Conservation (phyloP, 2,329 filamentous ascomycete genomes). For the Claviceps paspali region DNA sequence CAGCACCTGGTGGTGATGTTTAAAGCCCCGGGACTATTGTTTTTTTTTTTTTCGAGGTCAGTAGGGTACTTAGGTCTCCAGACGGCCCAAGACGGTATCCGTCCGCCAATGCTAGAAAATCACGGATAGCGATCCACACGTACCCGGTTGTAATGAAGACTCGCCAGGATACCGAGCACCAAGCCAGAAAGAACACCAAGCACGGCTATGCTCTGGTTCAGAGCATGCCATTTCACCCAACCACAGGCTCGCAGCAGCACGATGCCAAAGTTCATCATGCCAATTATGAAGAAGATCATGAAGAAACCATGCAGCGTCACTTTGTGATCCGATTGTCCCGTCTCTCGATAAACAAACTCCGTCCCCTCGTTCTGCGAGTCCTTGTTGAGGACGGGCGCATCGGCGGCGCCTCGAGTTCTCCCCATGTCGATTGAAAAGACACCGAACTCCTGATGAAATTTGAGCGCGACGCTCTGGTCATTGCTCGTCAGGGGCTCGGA, state of each 20-base stretch:
- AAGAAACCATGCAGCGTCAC: constrained; percentile 30
- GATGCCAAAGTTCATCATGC: constrained; percentile 40
- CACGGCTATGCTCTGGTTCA: constrained; percentile 35
- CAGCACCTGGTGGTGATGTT: constrained; percentile 40
- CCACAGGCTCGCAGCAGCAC: constrained; percentile 35
- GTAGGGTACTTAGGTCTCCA: not conserved
- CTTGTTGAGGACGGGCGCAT: constrained; percentile 24
- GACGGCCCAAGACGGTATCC: not conserved
- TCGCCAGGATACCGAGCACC: constrained; percentile 36
- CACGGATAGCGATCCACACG: not conserved
- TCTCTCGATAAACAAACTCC: constrained; percentile 15
- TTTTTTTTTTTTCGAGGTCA: not conserved
- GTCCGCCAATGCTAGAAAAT: not conserved
- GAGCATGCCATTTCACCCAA: constrained; percentile 37
- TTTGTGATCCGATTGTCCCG: constrained; percentile 21
- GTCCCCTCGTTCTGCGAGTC: constrained; percentile 21
- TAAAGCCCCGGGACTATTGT: constrained; percentile 34
- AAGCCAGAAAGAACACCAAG: constrained; percentile 33
- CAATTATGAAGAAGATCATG: constrained; percentile 41
- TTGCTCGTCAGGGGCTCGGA: constrained; percentile 27
- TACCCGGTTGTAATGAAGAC: constrained; percentile 39
- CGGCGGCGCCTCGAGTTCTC: constrained; percentile 29
- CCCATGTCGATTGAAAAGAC: constrained; percentile 40
- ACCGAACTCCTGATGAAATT: constrained; percentile 38
- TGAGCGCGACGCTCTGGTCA: constrained; percentile 26